phyloP scores from a whole-genome alignment of 306 rosid species.

The Cicer judaicum region DNA sequence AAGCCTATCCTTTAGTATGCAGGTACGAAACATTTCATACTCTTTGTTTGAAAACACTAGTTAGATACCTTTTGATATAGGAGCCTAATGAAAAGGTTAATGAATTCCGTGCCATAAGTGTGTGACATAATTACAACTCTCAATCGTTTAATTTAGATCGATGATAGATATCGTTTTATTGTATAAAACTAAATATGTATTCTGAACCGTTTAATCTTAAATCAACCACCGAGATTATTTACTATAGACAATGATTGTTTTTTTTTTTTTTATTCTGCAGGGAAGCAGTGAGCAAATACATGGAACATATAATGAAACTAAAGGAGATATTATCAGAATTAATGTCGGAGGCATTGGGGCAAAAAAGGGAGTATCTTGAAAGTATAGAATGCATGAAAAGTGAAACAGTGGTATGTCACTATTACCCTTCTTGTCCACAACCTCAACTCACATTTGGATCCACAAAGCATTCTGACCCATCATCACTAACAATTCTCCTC shows the following conservation, averaged over 20 bases:
- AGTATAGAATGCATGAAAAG: constrained; percentile 66
- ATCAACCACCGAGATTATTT: too few relatives aligned
- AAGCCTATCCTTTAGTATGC: constrained; percentile 60
- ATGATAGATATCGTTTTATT: too few relatives aligned
- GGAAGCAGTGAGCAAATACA: constrained; percentile 61
- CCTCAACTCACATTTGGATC: constrained; percentile 75
- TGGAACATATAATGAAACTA: constrained; percentile 54
- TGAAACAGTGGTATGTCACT: constrained; percentile 71
- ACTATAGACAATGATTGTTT: too few relatives aligned
- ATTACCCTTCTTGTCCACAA: constrained; percentile 83
- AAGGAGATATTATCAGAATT: constrained; percentile 56
- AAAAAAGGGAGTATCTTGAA: constrained; percentile 55
- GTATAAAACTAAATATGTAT: too few relatives aligned
- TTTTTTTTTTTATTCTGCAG: constrained; percentile 37
- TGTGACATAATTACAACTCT: too few relatives aligned
- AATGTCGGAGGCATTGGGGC: constrained; percentile 76
- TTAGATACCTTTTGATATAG: neutral
- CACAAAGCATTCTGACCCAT: constrained; percentile 82
- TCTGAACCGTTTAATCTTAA: too few relatives aligned
- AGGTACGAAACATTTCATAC: constrained; percentile 45
- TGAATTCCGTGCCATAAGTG: too few relatives aligned
- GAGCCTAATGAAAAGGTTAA: neutral
- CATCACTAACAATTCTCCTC: constrained; percentile 66
- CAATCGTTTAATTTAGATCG: too few relatives aligned
- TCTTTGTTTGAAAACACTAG: neutral